These are phyloP conservation scores for Talaromyces liani DNA, from an alignment of 495 filamentous ascomycete species.

Conservation along the genomic window DNA sequence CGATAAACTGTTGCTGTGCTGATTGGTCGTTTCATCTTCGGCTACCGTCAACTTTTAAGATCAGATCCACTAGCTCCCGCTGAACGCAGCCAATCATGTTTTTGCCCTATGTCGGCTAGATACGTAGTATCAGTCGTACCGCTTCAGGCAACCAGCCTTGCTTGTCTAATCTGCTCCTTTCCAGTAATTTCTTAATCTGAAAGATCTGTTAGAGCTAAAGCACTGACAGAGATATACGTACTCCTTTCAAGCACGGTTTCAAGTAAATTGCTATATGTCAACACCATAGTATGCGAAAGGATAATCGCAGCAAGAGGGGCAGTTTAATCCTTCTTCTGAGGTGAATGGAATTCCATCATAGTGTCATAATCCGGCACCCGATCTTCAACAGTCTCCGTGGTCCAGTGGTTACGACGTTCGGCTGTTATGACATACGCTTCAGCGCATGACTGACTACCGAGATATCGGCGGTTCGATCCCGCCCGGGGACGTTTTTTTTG, in stretches of 20 bases:
- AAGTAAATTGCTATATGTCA: too few species aligned
- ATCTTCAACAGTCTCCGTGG: background rate
- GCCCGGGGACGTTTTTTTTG: background rate
- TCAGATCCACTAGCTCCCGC: background rate
- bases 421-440: background rate
- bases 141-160: too few species aligned
- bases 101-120: background rate
- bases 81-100: background rate
- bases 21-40: background rate
- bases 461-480: conserved; percentile 4
- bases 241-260: too few species aligned
- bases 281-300: too few species aligned
- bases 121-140: too few species aligned
- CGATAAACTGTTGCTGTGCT: background rate
- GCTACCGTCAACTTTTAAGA: background rate
- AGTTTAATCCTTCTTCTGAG: too few species aligned
- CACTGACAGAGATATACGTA: too few species aligned
- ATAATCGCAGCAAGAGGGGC: too few species aligned
- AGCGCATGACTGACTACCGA: background rate
- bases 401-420: conserved; percentile 3
- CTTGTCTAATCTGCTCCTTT: too few species aligned
- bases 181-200: too few species aligned
- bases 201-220: too few species aligned
- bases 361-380: background rate
- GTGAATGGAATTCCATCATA: background rate